These are phyloP conservation scores for Nannizziopsis arthrosporioides DNA, from an alignment of 2,329 filamentous ascomycete genomes.

Conservation along the genomic window DNA sequence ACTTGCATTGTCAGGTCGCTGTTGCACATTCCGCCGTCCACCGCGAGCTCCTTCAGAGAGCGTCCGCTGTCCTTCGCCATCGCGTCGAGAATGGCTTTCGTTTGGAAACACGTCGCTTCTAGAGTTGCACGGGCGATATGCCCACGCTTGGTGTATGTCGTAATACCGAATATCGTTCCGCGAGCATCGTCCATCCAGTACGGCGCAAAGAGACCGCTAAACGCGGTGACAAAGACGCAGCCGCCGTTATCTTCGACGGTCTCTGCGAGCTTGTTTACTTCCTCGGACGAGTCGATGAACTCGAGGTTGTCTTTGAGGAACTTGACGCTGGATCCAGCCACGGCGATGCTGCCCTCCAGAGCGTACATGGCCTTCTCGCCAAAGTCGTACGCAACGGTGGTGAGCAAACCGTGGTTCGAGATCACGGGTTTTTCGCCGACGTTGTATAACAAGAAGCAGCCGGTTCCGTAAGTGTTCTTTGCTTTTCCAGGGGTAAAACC, in stretches of 20 bases:
- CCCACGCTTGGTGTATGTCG: slow-evolving; percentile 70
- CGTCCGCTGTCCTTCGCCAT: slow-evolving; percentile 81
- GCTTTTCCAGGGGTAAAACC: slow-evolving; percentile 71
- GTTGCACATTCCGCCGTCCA: slow-evolving; percentile 84
- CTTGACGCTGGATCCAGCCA: slow-evolving; percentile 72
- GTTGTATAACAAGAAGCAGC: slow-evolving; percentile 82
- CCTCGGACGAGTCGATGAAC: slow-evolving; percentile 49
- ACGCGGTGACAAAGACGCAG: slow-evolving; percentile 78
- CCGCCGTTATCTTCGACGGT: slow-evolving; percentile 67
- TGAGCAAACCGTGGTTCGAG: slow-evolving; percentile 67
- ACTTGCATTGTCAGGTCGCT: slow-evolving; percentile 80
- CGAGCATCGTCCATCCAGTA: slow-evolving; percentile 94
- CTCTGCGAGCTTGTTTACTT: slow-evolving; percentile 53
- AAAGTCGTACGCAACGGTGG: slow-evolving; percentile 79
- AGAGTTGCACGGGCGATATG: slow-evolving; percentile 83
- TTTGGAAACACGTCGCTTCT: slow-evolving; percentile 86
- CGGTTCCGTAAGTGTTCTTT: slow-evolving; percentile 87
- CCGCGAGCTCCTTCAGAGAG: slow-evolving; percentile 60
- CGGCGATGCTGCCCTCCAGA: slow-evolving; percentile 71
- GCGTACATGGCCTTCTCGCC: slow-evolving; percentile 61
- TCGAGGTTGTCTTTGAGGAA: slow-evolving; percentile 57
- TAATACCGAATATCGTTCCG: slow-evolving; percentile 75
- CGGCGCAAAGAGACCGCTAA: slow-evolving; percentile 79
- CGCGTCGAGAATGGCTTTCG: slow-evolving; percentile 78
- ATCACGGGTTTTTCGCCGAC: slow-evolving; percentile 75